Conservation (phyloP, 345 rosid species). For the Conringia planisiliqua region DNA sequence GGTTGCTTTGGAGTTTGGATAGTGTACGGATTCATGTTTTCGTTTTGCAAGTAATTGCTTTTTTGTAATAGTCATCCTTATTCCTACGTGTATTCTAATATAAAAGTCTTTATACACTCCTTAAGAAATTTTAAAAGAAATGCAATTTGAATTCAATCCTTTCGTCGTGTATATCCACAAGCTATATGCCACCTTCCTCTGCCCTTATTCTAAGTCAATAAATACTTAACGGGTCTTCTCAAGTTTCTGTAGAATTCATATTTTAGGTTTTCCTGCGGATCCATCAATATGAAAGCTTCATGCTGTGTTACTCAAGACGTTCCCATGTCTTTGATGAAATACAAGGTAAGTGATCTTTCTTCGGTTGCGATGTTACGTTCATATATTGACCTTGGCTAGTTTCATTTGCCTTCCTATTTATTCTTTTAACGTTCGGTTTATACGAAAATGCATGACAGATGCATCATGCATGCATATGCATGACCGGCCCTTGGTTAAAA, state of each 20-base stretch:
- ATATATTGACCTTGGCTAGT: not conserved
- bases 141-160: not conserved
- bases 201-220: not conserved
- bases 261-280: not conserved
- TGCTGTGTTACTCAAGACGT: not conserved
- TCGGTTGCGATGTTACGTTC: not conserved
- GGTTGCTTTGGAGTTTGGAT: slow-evolving; percentile 22
- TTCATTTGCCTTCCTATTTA: not conserved
- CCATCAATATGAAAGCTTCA: not conserved
- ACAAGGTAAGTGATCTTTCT: slow-evolving; percentile 7
- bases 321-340: slow-evolving; percentile 6
- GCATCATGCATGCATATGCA: too few species aligned
- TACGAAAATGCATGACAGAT: too few species aligned
- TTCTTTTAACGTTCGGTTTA: not conserved
- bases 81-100: not conserved
- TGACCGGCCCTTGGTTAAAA: too few species aligned
- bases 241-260: not conserved
- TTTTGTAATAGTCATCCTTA: not conserved
- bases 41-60: not conserved
- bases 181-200: not conserved
- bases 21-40: not conserved
- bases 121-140: not conserved
- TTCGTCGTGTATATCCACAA: not conserved
- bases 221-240: not conserved
- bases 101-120: not conserved